Evolutionary conservation across 2,329 filamentous ascomycete genomes (phyloP).

Genomic region (Stagonosporopsis cucurbitacearum): DNA sequence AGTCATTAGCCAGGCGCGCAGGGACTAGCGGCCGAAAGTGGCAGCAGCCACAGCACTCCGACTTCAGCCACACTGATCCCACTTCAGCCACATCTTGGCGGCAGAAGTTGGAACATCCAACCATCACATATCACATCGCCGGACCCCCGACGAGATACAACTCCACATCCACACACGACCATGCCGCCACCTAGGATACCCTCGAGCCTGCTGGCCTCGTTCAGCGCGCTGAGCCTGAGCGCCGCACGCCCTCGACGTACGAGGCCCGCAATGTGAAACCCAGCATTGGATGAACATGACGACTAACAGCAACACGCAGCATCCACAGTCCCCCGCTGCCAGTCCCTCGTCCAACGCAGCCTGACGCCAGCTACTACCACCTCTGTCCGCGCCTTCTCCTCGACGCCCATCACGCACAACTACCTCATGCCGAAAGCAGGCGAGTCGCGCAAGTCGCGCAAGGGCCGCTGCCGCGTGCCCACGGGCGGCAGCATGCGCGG

Average conservation of each 20-base stretch:
- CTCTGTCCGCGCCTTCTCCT: conserved; percentile 71
- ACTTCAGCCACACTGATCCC: conserved; percentile 12
- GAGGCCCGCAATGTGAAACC: conserved; percentile 26
- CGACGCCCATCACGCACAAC: conserved; percentile 65
- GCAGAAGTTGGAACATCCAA: conserved; percentile 32
- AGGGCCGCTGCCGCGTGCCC: conserved; percentile 84
- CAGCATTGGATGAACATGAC: conserved; percentile 25
- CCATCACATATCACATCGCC: too few species aligned
- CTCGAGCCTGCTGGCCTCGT: conserved; percentile 43
- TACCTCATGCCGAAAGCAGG: conserved; percentile 85
- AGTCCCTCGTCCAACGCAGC: conserved; percentile 40
- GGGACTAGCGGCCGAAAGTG: background rate
- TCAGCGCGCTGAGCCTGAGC: conserved; percentile 37
- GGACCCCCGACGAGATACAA: background rate
- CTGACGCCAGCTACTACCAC: background rate
- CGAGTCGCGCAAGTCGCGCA: conserved; percentile 85
- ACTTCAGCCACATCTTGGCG: conserved; percentile 29
- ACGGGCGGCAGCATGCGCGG: conserved; percentile 91
- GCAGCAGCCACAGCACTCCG: conserved; percentile 19
- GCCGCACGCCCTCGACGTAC: conserved; percentile 35
- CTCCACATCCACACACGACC: conserved; percentile 13
- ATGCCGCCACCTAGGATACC: conserved; percentile 53
- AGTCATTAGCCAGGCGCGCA: conserved; percentile 13
- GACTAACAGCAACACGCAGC: background rate
- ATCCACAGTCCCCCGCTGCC: conserved; percentile 39